Percentiles rank a stretch among this genome's conserved stretches.
Evolutionary conservation across 345 rosid species (phyloP).

Genomic region (Linum tenue): DNA sequence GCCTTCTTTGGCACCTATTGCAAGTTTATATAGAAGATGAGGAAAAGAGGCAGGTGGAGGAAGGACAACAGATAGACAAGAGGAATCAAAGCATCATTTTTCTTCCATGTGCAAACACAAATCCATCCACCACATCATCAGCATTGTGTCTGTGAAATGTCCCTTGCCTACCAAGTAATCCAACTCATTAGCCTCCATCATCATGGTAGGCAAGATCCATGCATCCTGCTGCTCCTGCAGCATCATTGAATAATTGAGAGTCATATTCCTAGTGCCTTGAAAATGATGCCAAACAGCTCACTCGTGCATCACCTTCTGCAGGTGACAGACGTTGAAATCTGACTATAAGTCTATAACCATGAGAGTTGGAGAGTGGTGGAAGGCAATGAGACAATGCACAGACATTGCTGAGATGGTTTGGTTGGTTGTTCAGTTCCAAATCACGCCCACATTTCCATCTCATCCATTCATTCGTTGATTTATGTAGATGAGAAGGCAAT

Average conservation of each 20-base stretch:
- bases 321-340: too few species aligned
- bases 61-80: neutral
- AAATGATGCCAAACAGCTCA: neutral
- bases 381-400: neutral
- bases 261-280: neutral
- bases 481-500: neutral
- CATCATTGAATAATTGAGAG: neutral
- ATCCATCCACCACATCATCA: neutral
- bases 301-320: neutral
- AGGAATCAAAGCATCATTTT: neutral
- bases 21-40: neutral
- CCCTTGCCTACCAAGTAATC: neutral
- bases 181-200: neutral
- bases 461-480: too few species aligned
- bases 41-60: neutral
- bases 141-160: neutral
- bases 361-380: neutral
- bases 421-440: neutral
- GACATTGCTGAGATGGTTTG: neutral
- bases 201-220: neutral
- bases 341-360: too few species aligned
- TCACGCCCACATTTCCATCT: neutral
- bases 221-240: neutral
- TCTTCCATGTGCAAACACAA: too few species aligned
- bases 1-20: neutral